Conservation (phyloP, 148 eudicot genomes). For the Rheum nobile region DNA sequence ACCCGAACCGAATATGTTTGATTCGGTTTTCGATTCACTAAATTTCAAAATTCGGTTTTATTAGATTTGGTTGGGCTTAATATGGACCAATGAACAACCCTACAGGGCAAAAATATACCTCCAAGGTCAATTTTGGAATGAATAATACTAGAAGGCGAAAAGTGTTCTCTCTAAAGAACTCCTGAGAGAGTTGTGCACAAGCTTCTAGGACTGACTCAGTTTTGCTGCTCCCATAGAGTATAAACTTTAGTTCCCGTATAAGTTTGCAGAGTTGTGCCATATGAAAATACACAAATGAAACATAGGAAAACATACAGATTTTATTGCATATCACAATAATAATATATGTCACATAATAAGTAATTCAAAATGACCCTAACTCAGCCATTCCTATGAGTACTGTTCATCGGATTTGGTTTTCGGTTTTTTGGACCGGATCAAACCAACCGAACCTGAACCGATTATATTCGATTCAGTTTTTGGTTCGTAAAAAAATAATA, state of each 20-base stretch:
- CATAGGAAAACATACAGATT: neutral
- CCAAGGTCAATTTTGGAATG: conserved; percentile 40
- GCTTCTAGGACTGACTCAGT: conserved; percentile 40
- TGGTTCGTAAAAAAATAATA: too few relatives aligned
- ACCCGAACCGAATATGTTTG: too few relatives aligned
- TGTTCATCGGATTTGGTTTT: too few relatives aligned
- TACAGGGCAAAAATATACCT: conserved; percentile 26
- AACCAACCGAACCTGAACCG: too few relatives aligned
- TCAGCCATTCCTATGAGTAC: neutral
- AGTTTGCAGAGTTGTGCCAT: conserved; percentile 17
- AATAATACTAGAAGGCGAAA: conserved; percentile 29
- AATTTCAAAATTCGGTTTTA: too few relatives aligned
- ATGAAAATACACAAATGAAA: conserved; percentile 26
- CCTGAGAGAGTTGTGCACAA: conserved; percentile 41
- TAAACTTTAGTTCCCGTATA: conserved; percentile 30
- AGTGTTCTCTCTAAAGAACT: conserved; percentile 33
- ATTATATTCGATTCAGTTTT: too few relatives aligned
- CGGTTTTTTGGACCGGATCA: too few relatives aligned
- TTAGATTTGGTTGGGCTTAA: too few relatives aligned
- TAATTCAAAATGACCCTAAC: too few relatives aligned
- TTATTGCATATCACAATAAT: neutral
- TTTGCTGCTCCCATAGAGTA: conserved; percentile 38
- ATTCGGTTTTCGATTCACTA: too few relatives aligned
- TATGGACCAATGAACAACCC: too few relatives aligned
- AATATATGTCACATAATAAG: too few relatives aligned